Evolutionary conservation across 192 early-diverging fungal genomes (phyloP).

Genomic region (Coemansia sp.): DNA sequence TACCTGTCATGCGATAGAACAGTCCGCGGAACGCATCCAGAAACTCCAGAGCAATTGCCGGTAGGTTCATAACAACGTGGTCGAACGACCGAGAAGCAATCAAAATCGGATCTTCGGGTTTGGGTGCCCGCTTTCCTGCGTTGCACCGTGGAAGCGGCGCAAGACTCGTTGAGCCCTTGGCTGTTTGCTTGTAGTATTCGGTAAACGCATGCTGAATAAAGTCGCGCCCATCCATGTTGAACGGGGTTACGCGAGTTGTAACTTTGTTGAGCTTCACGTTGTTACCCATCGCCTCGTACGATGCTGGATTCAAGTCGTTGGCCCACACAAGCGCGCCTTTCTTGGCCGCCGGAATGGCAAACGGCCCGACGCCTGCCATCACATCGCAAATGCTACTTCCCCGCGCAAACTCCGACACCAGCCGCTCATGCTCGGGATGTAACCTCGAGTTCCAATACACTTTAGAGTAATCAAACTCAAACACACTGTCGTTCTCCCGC

Average conservation of each 20-base stretch:
- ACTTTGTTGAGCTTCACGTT: constrained; percentile 91
- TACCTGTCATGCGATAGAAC: constrained; percentile 52
- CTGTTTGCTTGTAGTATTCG: constrained; percentile 55
- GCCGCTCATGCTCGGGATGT: constrained; percentile 89
- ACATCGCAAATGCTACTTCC: constrained; percentile 87
- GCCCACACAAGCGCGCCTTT: constrained; percentile 84
- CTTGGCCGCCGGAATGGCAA: constrained; percentile 90
- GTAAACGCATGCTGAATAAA: constrained; percentile 80
- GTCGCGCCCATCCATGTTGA: constrained; percentile 87
- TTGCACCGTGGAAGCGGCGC: constrained; percentile 15
- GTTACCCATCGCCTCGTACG: constrained; percentile 73
- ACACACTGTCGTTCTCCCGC: constrained; percentile 87
- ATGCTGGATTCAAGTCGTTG: constrained; percentile 95
- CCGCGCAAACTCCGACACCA: constrained; percentile 73
- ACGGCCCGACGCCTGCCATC: constrained; percentile 97
- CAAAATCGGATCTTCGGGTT: constrained; percentile 20
- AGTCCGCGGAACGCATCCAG: constrained; percentile 91
- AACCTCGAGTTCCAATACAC: constrained; percentile 99
- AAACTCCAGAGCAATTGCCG: constrained; percentile 95
- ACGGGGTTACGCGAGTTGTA: constrained; percentile 64
- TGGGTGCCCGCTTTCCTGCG: constrained; percentile 11
- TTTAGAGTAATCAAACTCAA: constrained; percentile 91
- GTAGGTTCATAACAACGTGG: constrained; percentile 99
- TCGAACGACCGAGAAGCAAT: constrained; percentile 64
- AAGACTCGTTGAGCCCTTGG: constrained; percentile 8